Conservation (phyloP, 2,329 filamentous ascomycete genomes). For the Zopfia rhizophila region DNA sequence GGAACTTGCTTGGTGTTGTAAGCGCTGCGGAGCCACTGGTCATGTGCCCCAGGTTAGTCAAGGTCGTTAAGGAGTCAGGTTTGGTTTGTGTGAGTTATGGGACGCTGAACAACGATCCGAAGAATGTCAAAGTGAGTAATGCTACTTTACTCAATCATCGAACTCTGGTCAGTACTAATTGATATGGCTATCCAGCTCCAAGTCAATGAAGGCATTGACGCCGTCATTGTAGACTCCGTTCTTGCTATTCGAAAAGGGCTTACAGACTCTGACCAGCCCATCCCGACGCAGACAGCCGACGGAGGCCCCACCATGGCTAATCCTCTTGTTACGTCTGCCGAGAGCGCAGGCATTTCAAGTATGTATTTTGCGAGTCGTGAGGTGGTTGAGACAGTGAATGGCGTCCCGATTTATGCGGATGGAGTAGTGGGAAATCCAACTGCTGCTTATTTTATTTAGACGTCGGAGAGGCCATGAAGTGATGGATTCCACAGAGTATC, state of each 20-base stretch:
- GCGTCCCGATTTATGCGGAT: constrained; percentile 28
- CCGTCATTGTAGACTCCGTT: constrained; percentile 96
- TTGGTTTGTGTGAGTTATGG: constrained; percentile 96
- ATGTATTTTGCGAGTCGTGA: background rate
- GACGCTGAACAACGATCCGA: constrained; percentile 85
- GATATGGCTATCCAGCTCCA: constrained; percentile 69
- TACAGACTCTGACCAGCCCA: constrained; percentile 59
- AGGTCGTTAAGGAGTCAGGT: constrained; percentile 92
- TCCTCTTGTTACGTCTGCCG: background rate
- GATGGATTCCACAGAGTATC: no score
- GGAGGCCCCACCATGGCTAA: constrained; percentile 6
- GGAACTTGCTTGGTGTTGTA: constrained; percentile 94
- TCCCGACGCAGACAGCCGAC: no score
- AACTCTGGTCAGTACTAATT: constrained; percentile 1
- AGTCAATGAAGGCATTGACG: constrained; percentile 95
- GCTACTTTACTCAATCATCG: constrained; percentile 8
- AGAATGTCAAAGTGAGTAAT: constrained; percentile 80
- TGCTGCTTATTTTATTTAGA: constrained; percentile 10
- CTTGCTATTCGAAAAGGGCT: constrained; percentile 92
- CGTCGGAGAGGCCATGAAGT: no score
- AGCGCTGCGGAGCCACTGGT: constrained; percentile 88
- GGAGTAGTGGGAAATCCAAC: constrained; percentile 10
- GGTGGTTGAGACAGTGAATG: constrained; percentile 30
- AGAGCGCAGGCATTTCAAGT: background rate
- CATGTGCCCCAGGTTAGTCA: constrained; percentile 86